These are phyloP conservation scores for Coniochaeta ligniaria DNA, from an alignment of 2,329 filamentous ascomycete genomes.

Conservation along the genomic window DNA sequence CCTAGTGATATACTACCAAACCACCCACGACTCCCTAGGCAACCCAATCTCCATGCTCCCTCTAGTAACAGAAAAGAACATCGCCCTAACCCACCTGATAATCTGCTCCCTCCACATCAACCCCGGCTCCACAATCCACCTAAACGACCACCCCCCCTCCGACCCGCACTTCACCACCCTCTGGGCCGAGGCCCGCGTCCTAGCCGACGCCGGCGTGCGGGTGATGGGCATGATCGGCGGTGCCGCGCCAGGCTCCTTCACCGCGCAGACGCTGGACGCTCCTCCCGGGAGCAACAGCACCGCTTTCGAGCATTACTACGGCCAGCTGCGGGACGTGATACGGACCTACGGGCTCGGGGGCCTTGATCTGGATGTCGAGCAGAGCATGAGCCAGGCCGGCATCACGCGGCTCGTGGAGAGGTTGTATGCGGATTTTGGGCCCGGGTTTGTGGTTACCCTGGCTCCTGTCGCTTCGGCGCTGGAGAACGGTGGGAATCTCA, in stretches of 20 bases:
- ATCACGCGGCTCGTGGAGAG: no score
- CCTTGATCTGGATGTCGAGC: no score
- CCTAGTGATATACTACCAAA: slow-evolving; percentile 36
- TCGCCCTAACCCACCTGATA: slow-evolving; percentile 69
- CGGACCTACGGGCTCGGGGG: no score
- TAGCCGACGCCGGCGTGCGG: slow-evolving; percentile 69
- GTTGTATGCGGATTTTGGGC: slow-evolving; percentile 24
- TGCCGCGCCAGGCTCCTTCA: slow-evolving; percentile 61
- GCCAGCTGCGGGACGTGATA: no score
- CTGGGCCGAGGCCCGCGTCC: slow-evolving; percentile 68
- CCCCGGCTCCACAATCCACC: slow-evolving; percentile 57
- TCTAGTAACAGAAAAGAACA: slow-evolving; percentile 37
- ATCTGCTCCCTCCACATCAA: slow-evolving; percentile 84
- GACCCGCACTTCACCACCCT: slow-evolving; percentile 61
- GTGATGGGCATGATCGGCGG: slow-evolving; percentile 85
- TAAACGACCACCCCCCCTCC: slow-evolving; percentile 74
- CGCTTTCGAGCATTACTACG: no score
- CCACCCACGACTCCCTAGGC: slow-evolving; percentile 37
- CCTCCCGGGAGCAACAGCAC: no score
- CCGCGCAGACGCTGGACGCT: no score
- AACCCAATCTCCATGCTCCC: slow-evolving; percentile 45
- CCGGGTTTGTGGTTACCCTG: no score
- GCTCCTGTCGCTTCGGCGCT: no score
- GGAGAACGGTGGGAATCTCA: slow-evolving; percentile 26
- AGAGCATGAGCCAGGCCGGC: no score